A percentile compares a stretch with the other conserved stretches of the same genome.
Evolutionary conservation across 2,329 filamentous ascomycete species (phyloP).

Genomic region (Alternaria sp.): DNA sequence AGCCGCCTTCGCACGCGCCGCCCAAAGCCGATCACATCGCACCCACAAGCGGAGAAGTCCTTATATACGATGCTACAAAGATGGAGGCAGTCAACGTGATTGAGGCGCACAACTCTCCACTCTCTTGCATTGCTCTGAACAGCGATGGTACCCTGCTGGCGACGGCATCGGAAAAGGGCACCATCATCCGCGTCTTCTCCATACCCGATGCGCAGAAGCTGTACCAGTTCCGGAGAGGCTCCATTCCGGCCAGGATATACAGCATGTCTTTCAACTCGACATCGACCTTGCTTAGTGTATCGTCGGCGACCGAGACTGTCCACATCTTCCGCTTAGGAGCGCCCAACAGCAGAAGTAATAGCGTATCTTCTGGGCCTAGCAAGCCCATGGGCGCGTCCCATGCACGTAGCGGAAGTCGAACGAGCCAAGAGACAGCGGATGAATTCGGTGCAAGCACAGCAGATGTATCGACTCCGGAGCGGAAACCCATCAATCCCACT

Average conservation of each 20-base stretch:
- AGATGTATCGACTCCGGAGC: constrained; percentile 38
- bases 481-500: constrained; percentile 67
- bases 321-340: constrained; percentile 84
- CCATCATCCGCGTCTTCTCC: constrained; percentile 94
- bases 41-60: constrained; percentile 87
- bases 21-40: constrained; percentile 76
- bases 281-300: constrained; percentile 91
- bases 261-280: constrained; percentile 99
- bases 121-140: constrained; percentile 91
- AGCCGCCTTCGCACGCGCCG: constrained; percentile 80
- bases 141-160: constrained; percentile 90
- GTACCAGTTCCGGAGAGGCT: constrained; percentile 93
- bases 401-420: constrained; percentile 53
- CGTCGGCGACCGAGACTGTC: constrained; percentile 93
- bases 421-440: constrained; percentile 46
- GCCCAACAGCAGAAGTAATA: constrained; percentile 44
- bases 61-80: constrained; percentile 89
- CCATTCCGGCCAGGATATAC: constrained; percentile 93
- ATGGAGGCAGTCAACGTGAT: constrained; percentile 94
- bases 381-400: constrained; percentile 34
- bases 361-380: constrained; percentile 36
- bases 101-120: constrained; percentile 88
- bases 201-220: constrained; percentile 90
- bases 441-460: constrained; percentile 52
- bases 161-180: constrained; percentile 96